Percentiles rank a stretch among this genome's conserved stretches.
phyloP scores from a whole-genome alignment of 108 stramenopile genomes.

The Schizochytrium sp. region DNA sequence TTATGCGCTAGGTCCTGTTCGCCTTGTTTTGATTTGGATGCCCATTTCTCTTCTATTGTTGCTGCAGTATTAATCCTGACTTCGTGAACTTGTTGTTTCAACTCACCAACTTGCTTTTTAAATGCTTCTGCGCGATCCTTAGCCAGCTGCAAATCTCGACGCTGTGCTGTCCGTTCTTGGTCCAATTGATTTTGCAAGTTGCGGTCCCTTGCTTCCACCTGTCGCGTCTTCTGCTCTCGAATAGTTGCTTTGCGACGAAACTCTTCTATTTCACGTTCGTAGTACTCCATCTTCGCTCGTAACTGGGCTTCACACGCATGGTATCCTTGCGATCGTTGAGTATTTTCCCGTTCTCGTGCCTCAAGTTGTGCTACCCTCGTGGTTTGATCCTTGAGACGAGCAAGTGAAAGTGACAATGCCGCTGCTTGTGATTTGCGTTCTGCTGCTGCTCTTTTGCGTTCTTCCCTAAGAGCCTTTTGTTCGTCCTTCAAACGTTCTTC shows the following conservation, averaged over 20 bases:
- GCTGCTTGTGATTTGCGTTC: constrained; percentile 36
- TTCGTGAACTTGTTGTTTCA: not conserved
- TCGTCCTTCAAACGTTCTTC: not conserved
- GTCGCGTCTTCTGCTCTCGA: not conserved
- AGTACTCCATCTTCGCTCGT: not conserved
- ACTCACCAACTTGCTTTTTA: not conserved
- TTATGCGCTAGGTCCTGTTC: not conserved
- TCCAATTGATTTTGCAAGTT: not conserved
- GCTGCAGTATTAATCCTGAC: not conserved
- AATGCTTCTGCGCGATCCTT: not conserved
- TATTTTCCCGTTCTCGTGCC: not conserved
- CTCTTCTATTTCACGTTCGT: not conserved
- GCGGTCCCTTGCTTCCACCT: not conserved
- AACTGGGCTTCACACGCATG: not conserved
- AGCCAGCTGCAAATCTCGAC: not conserved
- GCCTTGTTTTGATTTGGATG: not conserved
- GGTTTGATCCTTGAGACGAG: constrained; percentile 5
- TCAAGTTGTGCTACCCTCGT: not conserved
- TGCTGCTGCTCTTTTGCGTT: not conserved
- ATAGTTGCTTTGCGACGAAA: not conserved
- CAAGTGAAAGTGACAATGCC: not conserved
- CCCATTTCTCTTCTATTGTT: not conserved
- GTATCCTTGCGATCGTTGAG: not conserved
- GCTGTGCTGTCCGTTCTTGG: not conserved
- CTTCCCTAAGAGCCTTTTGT: not conserved